Evolutionary conservation across 2,329 filamentous ascomycete genomes (phyloP).

Genomic region (Rugonectria rugulosa): DNA sequence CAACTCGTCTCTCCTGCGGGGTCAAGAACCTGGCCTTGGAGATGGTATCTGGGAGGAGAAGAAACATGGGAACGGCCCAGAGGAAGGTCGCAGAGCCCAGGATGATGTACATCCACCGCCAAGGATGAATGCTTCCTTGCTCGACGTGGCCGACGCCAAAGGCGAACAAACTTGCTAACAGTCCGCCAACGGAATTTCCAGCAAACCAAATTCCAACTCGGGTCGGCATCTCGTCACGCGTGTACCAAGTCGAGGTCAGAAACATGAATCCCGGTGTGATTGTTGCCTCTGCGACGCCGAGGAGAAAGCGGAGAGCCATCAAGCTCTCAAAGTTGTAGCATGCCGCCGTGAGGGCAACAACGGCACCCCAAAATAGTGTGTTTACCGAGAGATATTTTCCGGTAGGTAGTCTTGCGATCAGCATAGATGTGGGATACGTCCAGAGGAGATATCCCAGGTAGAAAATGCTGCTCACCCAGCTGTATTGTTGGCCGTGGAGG

Average conservation of each 20-base stretch:
- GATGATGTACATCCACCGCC: conserved; percentile 67
- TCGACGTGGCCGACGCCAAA: conserved; percentile 64
- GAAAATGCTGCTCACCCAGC: conserved; percentile 63
- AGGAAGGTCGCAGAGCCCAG: conserved; percentile 59
- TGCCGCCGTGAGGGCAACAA: conserved; percentile 54
- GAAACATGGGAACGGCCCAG: conserved; percentile 57
- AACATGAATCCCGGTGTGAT: conserved; percentile 64
- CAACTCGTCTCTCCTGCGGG: conserved; percentile 57
- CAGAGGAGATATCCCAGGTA: conserved; percentile 57
- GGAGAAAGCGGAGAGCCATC: conserved; percentile 58
- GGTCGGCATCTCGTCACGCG: conserved; percentile 61
- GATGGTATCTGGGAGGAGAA: conserved; percentile 61
- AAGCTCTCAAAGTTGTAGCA: conserved; percentile 59
- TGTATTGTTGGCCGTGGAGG: conserved; percentile 60
- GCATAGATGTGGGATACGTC: conserved; percentile 57
- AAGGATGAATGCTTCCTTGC: conserved; percentile 52
- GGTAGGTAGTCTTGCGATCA: conserved; percentile 56
- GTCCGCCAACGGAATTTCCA: conserved; percentile 57
- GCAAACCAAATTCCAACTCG: conserved; percentile 65
- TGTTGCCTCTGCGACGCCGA: conserved; percentile 63
- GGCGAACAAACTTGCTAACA: conserved; percentile 58
- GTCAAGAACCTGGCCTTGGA: conserved; percentile 65
- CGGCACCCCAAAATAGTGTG: conserved; percentile 58
- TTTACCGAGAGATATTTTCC: conserved; percentile 57
- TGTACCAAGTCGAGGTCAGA: conserved; percentile 64